Evolutionary conservation across 2,329 filamentous ascomycete species (phyloP).

Genomic region (Penicillium frequentans): DNA sequence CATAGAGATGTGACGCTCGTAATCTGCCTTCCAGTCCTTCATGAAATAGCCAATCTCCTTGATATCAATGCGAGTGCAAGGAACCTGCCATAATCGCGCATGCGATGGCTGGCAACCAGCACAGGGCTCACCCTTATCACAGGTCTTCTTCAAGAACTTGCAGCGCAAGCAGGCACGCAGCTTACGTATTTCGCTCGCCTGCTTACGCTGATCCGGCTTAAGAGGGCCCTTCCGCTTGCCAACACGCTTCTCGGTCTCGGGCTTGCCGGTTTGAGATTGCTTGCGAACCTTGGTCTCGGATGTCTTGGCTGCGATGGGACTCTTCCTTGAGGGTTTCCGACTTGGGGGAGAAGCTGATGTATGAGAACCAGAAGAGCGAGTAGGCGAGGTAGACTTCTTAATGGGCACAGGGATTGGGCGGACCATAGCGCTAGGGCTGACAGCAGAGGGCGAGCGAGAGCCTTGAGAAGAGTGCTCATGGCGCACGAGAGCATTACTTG

Average conservation of each 20-base stretch:
- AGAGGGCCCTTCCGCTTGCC: conserved; percentile 87
- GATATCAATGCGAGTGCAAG: conserved; percentile 96
- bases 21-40: conserved; percentile 99
- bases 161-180: conserved; percentile 89
- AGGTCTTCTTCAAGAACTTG: conserved; percentile 99
- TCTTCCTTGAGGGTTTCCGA: conserved; percentile 68
- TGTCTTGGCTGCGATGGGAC: conserved; percentile 74
- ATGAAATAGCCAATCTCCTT: conserved; percentile 98
- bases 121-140: conserved; percentile 95
- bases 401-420: conserved; percentile 61
- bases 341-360: conserved; percentile 66
- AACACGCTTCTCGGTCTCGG: conserved; percentile 89
- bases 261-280: conserved; percentile 69
- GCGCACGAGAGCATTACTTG: conserved; percentile 32
- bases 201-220: conserved; percentile 89
- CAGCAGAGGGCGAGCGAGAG: conserved; percentile 47
- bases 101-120: conserved; percentile 94
- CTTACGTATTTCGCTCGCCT: conserved; percentile 95
- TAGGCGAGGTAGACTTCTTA: conserved; percentile 53
- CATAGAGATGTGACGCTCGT: conserved; percentile 82
- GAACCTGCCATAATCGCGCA: conserved; percentile 93
- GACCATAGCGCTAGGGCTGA: conserved; percentile 68
- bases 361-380: conserved; percentile 58
- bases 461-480: conserved; percentile 45
- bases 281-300: conserved; percentile 84